phyloP scores from a whole-genome alignment of 768 basidiomycete genomes.

The Pilatotrama ljubarskyi region DNA sequence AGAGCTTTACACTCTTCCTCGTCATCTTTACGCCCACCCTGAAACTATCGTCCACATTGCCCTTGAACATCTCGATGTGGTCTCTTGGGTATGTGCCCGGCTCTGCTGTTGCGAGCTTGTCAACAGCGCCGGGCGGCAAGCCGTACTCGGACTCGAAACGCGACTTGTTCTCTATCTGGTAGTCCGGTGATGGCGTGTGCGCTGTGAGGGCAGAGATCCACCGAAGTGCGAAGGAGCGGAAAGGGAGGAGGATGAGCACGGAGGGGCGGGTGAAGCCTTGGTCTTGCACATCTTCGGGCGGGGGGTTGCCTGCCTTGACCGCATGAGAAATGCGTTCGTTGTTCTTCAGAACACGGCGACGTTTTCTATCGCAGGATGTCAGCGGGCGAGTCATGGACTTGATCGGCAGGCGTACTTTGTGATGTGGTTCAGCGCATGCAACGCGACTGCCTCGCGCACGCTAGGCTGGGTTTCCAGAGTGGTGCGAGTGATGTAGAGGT shows the following conservation, averaged over 20 bases:
- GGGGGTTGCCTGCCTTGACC: constrained; percentile 52
- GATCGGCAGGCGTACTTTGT: constrained; percentile 60
- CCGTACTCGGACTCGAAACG: constrained; percentile 85
- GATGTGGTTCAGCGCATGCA: constrained; percentile 89
- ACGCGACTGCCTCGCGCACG: constrained; percentile 65
- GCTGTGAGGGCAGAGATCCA: constrained; percentile 82
- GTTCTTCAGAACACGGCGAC: constrained; percentile 86
- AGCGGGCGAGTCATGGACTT: too few species aligned
- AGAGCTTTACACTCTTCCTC: constrained; percentile 87
- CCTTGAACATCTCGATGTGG: constrained; percentile 91
- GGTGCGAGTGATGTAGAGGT: constrained; percentile 72
- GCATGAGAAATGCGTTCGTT: constrained; percentile 87
- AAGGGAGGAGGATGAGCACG: constrained; percentile 87
- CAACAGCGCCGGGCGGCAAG: constrained; percentile 73
- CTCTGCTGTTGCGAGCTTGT: constrained; percentile 75
- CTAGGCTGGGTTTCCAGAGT: constrained; percentile 62
- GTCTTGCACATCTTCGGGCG: constrained; percentile 82
- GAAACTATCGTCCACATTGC: constrained; percentile 97
- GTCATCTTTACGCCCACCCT: constrained; percentile 91
- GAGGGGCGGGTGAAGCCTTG: constrained; percentile 98
- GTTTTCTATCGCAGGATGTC: constrained; percentile 59
- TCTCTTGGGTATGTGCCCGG: constrained; percentile 81
- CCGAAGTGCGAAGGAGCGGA: constrained; percentile 82
- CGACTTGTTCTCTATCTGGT: constrained; percentile 85
- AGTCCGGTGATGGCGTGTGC: constrained; percentile 68